Percentiles rank a stretch among this genome's conserved stretches.
phyloP scores from a whole-genome alignment of 1,139 yeast genomes.

The Pichia sp. region DNA sequence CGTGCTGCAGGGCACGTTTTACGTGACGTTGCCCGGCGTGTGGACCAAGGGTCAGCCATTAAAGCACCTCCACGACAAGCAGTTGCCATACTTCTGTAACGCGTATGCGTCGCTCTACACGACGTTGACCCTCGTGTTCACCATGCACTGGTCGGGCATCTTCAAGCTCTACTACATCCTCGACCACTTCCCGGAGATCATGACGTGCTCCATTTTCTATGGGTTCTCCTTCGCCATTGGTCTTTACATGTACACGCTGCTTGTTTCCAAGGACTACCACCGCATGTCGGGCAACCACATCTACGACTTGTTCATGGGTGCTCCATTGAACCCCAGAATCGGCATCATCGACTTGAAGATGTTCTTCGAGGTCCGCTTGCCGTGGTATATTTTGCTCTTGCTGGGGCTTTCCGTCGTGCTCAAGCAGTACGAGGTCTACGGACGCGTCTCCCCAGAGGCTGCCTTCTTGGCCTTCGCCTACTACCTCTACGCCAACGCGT shows the following conservation, averaged over 20 bases:
- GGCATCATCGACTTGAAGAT: slow-evolving; percentile 90
- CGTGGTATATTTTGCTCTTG: slow-evolving; percentile 90
- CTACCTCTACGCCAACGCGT: slow-evolving; percentile 93
- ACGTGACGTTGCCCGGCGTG: slow-evolving; percentile 87
- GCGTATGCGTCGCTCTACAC: slow-evolving; percentile 82
- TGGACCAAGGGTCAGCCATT: slow-evolving; percentile 95
- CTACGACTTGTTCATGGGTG: slow-evolving; percentile 95
- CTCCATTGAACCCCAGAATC: slow-evolving; percentile 91
- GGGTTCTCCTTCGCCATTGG: slow-evolving; percentile 66
- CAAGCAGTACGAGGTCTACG: slow-evolving; percentile 77
- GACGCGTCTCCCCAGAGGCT: slow-evolving; percentile 74
- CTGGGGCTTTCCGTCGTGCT: slow-evolving; percentile 69
- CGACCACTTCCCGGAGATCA: slow-evolving; percentile 83
- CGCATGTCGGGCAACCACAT: slow-evolving; percentile 87
- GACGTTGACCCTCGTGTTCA: slow-evolving; percentile 53
- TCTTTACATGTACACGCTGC: slow-evolving; percentile 61
- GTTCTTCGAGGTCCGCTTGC: slow-evolving; percentile 95
- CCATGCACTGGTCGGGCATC: slow-evolving; percentile 66
- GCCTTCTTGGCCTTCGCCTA: slow-evolving; percentile 73
- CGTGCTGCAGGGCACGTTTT: slow-evolving; percentile 65
- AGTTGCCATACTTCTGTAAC: slow-evolving; percentile 88
- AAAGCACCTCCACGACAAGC: slow-evolving; percentile 69
- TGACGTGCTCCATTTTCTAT: slow-evolving; percentile 81
- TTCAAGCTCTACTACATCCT: slow-evolving; percentile 70
- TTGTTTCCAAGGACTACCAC: slow-evolving; percentile 68